Conservation (phyloP, 257 asterid genomes). For the Voacanga thouarsii region DNA sequence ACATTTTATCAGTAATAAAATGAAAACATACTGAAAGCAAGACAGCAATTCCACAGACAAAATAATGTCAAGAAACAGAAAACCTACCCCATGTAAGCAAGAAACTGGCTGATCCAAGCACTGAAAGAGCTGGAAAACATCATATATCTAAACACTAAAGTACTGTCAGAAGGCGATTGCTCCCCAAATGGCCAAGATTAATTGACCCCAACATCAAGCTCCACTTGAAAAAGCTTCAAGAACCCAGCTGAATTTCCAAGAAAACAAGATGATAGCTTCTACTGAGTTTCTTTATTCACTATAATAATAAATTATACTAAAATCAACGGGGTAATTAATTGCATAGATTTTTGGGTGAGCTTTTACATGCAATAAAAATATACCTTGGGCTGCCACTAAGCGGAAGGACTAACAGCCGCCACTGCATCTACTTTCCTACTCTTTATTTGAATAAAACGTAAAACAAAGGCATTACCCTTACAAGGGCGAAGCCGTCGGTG, state of each 20-base stretch:
- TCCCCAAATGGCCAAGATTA: constrained; percentile 25
- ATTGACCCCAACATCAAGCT: constrained; percentile 14
- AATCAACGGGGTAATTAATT: not conserved
- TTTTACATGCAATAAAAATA: not conserved
- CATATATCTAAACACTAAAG: constrained; percentile 42
- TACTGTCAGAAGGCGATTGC: not conserved
- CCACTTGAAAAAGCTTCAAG: not conserved
- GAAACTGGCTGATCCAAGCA: constrained; percentile 65
- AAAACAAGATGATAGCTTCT: constrained; percentile 1
- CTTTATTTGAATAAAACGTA: not conserved
- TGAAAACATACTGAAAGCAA: not conserved
- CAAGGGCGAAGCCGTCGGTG: too few relatives aligned
- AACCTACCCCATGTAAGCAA: constrained; percentile 80
- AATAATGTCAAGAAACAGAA: constrained; percentile 27
- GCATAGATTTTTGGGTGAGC: not conserved
- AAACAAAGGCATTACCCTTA: not conserved
- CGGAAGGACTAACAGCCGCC: not conserved
- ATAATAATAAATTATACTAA: too few relatives aligned
- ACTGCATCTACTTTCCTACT: not conserved
- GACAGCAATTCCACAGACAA: constrained; percentile 2
- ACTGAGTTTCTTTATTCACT: not conserved
- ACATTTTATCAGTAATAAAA: not conserved
- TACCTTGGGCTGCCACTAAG: not conserved
- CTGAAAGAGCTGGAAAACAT: constrained; percentile 55
- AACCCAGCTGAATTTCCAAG: not conserved